Percentiles rank a stretch among this genome's conserved stretches.
Evolutionary conservation across 352 stramenopile genomes (phyloP).

Genomic region (Phytophthora citrophthora): DNA sequence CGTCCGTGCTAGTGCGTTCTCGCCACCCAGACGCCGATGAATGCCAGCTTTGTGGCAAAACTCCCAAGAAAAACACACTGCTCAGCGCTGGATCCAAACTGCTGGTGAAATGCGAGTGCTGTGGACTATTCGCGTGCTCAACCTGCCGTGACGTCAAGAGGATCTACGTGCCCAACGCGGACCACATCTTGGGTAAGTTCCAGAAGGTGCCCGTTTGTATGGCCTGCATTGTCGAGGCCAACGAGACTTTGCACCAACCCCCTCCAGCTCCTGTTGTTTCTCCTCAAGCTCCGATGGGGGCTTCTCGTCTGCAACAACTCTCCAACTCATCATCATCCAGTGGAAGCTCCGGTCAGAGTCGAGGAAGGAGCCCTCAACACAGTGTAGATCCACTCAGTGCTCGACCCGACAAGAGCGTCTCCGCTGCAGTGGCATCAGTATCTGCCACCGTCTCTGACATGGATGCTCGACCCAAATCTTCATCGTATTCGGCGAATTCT

Average conservation of each 20-base stretch:
- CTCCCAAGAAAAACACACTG: constrained; percentile 42
- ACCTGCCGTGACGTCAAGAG: constrained; percentile 52
- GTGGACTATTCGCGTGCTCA: constrained; percentile 54
- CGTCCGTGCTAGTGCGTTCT: constrained; percentile 42
- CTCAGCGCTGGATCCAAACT: constrained; percentile 42
- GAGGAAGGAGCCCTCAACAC: constrained; percentile 16
- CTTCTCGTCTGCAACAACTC: not conserved
- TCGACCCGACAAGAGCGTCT: constrained; percentile 19
- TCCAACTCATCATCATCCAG: constrained; percentile 19
- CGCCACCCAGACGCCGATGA: constrained; percentile 25
- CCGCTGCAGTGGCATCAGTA: constrained; percentile 21
- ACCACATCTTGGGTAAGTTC: constrained; percentile 50
- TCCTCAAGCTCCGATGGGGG: not conserved
- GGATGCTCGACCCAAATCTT: constrained; percentile 19
- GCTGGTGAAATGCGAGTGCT: constrained; percentile 54
- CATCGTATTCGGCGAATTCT: constrained; percentile 27
- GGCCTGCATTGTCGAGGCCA: constrained; percentile 50
- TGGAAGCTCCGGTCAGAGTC: constrained; percentile 8
- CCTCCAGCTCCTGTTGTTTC: not conserved
- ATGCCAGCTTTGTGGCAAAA: constrained; percentile 52
- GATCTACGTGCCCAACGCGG: constrained; percentile 49
- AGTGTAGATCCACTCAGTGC: constrained; percentile 16
- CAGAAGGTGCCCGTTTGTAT: constrained; percentile 50
- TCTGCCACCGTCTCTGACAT: constrained; percentile 12
- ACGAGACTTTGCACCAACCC: constrained; percentile 22